Evolutionary conservation across 768 basidiomycete genomes (phyloP), one percentile per base, ranked within the genome.

Genomic region (Saitozyma podzolica): DNA sequence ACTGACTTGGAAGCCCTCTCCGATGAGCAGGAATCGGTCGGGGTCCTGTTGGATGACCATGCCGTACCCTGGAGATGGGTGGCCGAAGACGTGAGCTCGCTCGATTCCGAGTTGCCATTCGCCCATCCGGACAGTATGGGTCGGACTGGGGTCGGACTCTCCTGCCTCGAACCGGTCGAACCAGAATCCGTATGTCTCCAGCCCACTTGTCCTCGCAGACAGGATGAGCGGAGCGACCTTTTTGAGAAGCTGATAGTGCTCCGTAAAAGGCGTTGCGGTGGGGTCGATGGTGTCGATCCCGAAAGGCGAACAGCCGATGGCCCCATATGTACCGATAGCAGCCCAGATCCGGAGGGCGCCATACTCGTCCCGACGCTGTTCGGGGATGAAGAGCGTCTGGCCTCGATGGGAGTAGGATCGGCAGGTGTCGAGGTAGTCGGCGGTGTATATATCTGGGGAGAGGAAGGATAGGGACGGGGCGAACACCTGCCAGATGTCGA

Each of bases 281-380:
- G 54, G 54, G 29, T 41, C n/a, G 20, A 43, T 40, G 13, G 40
- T 19, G 43, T 60, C 54, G 40, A 61, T 37, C 20, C 59, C 53
- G 42, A 60, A 52, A 9, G 59, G 58, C 13, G 59, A 42, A 48
- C 47, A 20, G 13, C 45, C 64, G 20, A 60, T 45, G 10, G 64
- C 64, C 17, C 51, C 50, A 50, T 54, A 61, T 8, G 19, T 45
- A 14, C 64, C 64, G 20, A 65, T 61, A 41, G 64, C 64, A 16
- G 56, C 53, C 64, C 64, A 65, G 16, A 65, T 65, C 48, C 64
- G 53, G 10, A 60, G n/a, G n/a, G 59, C 59, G 41, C 64, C 64
- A 40, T 49, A 56, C 16, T 41, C 49, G 19, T 65, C 64, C 8
- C 59, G 53, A 10, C 64, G 40, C 40, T 65, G 64, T 41, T 65